phyloP scores from a whole-genome alignment of 202 grass and related monocot genomes.

The Setaria italica region DNA sequence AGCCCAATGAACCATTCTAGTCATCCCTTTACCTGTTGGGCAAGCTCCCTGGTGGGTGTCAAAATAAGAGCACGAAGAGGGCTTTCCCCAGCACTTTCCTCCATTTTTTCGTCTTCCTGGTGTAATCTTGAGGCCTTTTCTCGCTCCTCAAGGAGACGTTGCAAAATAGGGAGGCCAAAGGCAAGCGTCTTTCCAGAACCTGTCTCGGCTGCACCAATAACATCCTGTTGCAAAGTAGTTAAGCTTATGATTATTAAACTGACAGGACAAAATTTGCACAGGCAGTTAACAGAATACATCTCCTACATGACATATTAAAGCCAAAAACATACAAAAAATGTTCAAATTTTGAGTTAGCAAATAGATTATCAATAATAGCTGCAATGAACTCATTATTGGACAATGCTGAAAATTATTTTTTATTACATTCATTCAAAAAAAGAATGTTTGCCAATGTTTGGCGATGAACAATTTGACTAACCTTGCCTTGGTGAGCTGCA shows the following conservation, averaged over 20 bases:
- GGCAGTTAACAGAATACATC: slow-evolving; percentile 5
- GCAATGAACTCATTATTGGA: neutral
- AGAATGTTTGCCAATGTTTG: neutral
- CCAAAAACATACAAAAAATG: neutral
- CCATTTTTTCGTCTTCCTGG: slow-evolving; percentile 40
- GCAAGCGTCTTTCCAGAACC: slow-evolving; percentile 98
- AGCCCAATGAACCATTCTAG: neutral
- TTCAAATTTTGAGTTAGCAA: neutral
- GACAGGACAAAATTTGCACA: neutral
- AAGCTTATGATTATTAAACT: slow-evolving; percentile 20
- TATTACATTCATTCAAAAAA: neutral
- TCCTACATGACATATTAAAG: slow-evolving; percentile 5
- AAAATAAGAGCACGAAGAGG: slow-evolving; percentile 87
- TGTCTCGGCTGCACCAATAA: slow-evolving; percentile 97
- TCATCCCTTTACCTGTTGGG: slow-evolving; percentile 71
- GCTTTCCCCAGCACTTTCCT: slow-evolving; percentile 51
- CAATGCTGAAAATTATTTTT: slow-evolving; percentile 2
- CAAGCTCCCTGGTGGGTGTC: slow-evolving; percentile 95
- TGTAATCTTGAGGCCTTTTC: slow-evolving; percentile 64
- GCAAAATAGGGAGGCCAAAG: slow-evolving; percentile 90
- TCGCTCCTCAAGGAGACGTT: slow-evolving; percentile 88
- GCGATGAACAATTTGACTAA: slow-evolving; percentile 42
- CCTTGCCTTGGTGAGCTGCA: slow-evolving; percentile 98
- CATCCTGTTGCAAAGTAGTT: slow-evolving; percentile 74
- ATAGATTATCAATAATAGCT: slow-evolving; percentile 13